Evolutionary conservation across 2,329 filamentous ascomycete genomes (phyloP), one percentile per base, ranked within the genome.

Genomic region (Endocalyx cinctus): DNA sequence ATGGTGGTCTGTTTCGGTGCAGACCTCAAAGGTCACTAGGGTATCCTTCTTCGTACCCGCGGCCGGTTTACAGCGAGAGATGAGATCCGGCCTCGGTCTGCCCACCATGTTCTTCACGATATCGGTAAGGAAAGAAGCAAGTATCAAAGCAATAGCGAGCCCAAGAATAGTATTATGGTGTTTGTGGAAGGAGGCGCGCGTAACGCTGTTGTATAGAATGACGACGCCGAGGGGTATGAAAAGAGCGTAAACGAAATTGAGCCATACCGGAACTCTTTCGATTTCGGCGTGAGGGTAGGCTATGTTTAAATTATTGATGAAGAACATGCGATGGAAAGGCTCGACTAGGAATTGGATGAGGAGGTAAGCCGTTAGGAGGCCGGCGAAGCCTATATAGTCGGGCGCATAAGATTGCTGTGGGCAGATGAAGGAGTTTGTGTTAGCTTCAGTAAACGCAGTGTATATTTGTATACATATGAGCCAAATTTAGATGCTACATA

Each of bases 251-350:
- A 88, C 64, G 46, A 96, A 79, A 46, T 88, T 84, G 73, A 83
- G 81, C 39, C 82, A 58, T 11, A 94, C 79, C 6, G 87, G 72
- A 0, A 98, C 92, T 42, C 88, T 77, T 60, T 98, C 89, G 31
- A 83, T 63, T 36, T 83, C 71, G 15, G 92, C 87, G 62, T 94
- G 84, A 1, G 92, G 92, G 53, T 84, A 96, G 44, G 87, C 82
- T 39, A 97, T 87, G 31, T 79, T 70, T 16, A 85, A 73, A 57
- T 97, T 87, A 56, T 88, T 84, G 42, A 97, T 75, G 44, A 79
- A 84, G 65, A 98, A 97, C 78, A 96, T 84, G 63, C 87, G 87
- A 59, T 97, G 88, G 58, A 97, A 97, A 0, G 92, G 92, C 40
- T 82, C 80, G 48, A 86, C 73, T 45, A 84, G 70, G 49, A 84